phyloP scores from a whole-genome alignment of 805 yeast genomes.

The Isabelozyma gotoi region DNA sequence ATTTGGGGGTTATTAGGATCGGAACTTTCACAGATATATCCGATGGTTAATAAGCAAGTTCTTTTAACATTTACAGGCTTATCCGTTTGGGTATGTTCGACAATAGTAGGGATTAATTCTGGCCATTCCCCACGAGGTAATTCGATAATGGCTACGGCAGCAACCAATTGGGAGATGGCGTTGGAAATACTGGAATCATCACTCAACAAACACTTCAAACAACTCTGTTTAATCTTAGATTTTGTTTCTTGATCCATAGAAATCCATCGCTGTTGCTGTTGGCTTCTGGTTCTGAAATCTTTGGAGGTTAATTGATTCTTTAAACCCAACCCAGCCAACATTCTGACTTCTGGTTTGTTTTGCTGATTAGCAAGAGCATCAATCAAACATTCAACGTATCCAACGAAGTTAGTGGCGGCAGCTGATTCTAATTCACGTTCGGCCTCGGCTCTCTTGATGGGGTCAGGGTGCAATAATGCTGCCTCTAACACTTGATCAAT shows the following conservation, averaged over 20 bases:
- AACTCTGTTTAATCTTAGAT: constrained; percentile 60
- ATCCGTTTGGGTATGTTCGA: constrained; percentile 79
- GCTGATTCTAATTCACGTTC: constrained; percentile 72
- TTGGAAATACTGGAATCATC: constrained; percentile 77
- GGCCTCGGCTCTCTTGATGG: constrained; percentile 68
- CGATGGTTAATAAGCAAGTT: constrained; percentile 84
- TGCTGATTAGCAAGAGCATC: constrained; percentile 66
- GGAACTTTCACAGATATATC: constrained; percentile 93
- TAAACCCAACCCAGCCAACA: constrained; percentile 84
- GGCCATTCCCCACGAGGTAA: constrained; percentile 88
- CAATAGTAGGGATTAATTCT: constrained; percentile 77
- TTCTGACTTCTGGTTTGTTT: constrained; percentile 76
- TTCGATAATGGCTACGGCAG: constrained; percentile 96
- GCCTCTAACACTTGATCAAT: constrained; percentile 72
- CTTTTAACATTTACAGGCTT: constrained; percentile 79
- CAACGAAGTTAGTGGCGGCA: constrained; percentile 73
- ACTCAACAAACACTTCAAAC: constrained; percentile 60
- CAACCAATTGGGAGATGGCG: constrained; percentile 89
- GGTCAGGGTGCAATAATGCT: constrained; percentile 71
- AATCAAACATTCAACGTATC: constrained; percentile 68
- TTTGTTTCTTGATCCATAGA: constrained; percentile 54
- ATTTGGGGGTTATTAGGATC: constrained; percentile 80
- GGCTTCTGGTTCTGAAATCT: constrained; percentile 56
- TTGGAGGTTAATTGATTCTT: constrained; percentile 89
- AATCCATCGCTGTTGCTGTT: constrained; percentile 75